Evolutionary conservation across 2,329 filamentous ascomycete genomes (phyloP), one percentile per base, ranked within the genome.

Genomic region (Diaporthe capsici): DNA sequence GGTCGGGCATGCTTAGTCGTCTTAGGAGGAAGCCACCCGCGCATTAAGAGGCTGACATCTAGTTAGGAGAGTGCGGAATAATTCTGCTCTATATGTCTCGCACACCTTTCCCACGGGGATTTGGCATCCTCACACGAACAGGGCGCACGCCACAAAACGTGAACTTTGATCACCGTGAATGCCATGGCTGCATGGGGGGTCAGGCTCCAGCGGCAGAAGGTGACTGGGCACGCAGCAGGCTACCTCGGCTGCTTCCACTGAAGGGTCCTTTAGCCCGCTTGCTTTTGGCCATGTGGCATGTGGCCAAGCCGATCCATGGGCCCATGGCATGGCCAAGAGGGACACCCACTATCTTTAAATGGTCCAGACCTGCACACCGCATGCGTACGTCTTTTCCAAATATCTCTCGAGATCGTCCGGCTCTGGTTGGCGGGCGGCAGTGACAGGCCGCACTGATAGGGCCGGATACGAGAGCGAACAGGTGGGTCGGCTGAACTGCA

Each of bases 381-480:
- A 31, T 39, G 63, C 47, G 28, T 3, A 68, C 10, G 3, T 51
- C 31, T 10, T 37, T 68, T 68, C 9, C 28, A 37, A 15, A 20
- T 8, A 6, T 17, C 28, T 17, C 42, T 67, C 17, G 63, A 17
- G 20, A 25, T 10, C 63, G 22, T 34, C 63, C 63, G 63, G 44
- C 63, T 67, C 9, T 67, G 63, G n/a, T n/a, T 8, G 10, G 31
- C 31, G 47, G 44, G 28, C 44, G 44, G 44, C 31, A 53, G 15
- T 37, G 44, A 68, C 37, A 39, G 37, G 37, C 37, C 44, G 44
- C 31, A 53, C 13, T 37, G 44, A 68, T 51, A 51, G 31, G 63
- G 22, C 22, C 47, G 22, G 44, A 68, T 68, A 68, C 63, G 63
- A 53, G 44, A 67, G 44, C 44, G 44, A 34, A 67, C 20, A n/a